Evolutionary conservation across 2,329 filamentous ascomycete genomes (phyloP).

Genomic region (Chaetomiaceae sp.): DNA sequence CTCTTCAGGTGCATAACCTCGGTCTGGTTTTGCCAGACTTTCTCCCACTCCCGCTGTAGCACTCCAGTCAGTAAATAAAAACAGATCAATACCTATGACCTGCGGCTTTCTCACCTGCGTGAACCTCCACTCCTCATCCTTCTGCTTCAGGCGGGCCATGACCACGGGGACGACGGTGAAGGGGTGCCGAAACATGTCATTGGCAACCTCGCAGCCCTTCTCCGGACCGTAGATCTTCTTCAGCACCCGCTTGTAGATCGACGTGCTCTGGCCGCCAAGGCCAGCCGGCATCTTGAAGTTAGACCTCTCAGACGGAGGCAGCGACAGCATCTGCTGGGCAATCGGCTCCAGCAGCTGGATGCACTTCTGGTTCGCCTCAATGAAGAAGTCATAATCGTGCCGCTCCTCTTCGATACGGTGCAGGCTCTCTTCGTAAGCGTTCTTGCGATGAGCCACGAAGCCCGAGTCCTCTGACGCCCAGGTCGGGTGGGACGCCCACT

Average conservation of each 20-base stretch:
- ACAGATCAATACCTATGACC: too few relatives aligned
- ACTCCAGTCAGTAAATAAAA: background rate
- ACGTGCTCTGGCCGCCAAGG: constrained; percentile 86
- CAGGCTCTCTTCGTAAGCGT: constrained; percentile 86
- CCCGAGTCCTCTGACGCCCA: constrained; percentile 98
- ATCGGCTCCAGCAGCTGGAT: constrained; percentile 95
- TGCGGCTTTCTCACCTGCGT: constrained; percentile 43
- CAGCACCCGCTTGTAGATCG: constrained; percentile 93
- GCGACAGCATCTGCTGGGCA: constrained; percentile 78
- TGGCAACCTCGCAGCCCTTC: constrained; percentile 75
- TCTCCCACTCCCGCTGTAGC: constrained; percentile 84
- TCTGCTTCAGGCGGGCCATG: constrained; percentile 84
- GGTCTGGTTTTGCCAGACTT: constrained; percentile 95
- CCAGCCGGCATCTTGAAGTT: constrained; percentile 74
- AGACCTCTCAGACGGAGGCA: constrained; percentile 65
- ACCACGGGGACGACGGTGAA: constrained; percentile 85
- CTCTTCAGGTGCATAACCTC: constrained; percentile 93
- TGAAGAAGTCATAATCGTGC: constrained; percentile 98
- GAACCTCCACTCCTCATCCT: constrained; percentile 96
- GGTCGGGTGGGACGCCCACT: constrained; percentile 97
- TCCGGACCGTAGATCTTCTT: constrained; percentile 95
- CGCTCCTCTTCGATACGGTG: constrained; percentile 97
- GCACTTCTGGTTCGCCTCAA: constrained; percentile 88
- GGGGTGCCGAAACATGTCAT: constrained; percentile 77
- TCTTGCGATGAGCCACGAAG: constrained; percentile 96